Percentiles rank a stretch among this genome's conserved stretches.
These are phyloP conservation scores for Phoenix roebelenii DNA, from an alignment of 176 grass and related monocot genomes.

Conservation along the genomic window DNA sequence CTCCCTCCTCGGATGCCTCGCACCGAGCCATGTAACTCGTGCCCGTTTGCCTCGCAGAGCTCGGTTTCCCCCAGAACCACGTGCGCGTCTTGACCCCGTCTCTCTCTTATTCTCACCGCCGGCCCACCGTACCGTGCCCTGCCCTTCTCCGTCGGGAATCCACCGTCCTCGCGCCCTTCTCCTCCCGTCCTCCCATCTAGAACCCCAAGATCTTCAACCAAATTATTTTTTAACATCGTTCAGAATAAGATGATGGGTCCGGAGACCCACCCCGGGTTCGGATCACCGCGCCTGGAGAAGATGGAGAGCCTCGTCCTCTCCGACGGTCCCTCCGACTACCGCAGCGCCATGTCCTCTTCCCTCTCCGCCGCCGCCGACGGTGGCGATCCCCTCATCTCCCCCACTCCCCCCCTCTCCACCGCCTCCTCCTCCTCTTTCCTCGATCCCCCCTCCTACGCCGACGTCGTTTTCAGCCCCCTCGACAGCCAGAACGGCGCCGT, in stretches of 20 bases:
- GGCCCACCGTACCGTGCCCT: neutral
- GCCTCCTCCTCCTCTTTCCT: constrained; percentile 64
- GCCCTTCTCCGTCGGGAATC: neutral
- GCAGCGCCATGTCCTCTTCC: constrained; percentile 32
- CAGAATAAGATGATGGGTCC: constrained; percentile 15
- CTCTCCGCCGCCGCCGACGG: constrained; percentile 23
- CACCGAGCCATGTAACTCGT: no score
- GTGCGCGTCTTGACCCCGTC: no score
- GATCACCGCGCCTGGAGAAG: neutral
- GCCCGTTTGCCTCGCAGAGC: no score
- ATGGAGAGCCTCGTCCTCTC: constrained; percentile 20
- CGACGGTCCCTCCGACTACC: constrained; percentile 6
- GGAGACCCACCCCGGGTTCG: constrained; percentile 10
- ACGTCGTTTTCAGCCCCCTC: constrained; percentile 55
- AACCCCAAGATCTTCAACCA: no score
- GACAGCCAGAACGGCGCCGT: constrained; percentile 30
- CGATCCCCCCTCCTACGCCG: constrained; percentile 88
- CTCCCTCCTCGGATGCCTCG: no score
- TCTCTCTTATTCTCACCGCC: neutral
- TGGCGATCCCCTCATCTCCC: constrained; percentile 31
- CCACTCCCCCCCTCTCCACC: constrained; percentile 27
- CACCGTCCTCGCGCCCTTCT: neutral
- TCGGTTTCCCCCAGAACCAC: no score
- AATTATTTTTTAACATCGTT: neutral
- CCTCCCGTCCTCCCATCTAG: neutral